Base-by-base conservation (phyloP, 2,329 filamentous ascomycete genomes). In the Stenocarpella maydis region DNA sequence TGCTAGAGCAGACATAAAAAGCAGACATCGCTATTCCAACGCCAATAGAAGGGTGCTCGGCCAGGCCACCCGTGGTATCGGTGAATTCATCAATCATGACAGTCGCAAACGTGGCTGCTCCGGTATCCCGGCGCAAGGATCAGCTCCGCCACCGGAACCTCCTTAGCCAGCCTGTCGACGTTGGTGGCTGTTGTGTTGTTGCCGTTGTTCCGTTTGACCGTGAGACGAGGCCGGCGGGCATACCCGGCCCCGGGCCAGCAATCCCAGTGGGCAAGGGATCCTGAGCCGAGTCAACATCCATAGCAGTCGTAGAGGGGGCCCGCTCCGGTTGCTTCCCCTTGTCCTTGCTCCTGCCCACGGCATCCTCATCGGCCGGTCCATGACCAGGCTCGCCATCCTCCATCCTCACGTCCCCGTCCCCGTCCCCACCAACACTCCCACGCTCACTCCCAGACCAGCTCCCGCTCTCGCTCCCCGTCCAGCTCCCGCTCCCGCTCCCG, bases 41-140 rank as follows among this genome's bases (percentile, higher is more conserved):
- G 49, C 26, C 12, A 28, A 28, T 26, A 31, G 7, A 58, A 26
- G 4, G 21, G 26, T 58, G n/a, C 21, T 26, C 9, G 37, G 4
- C 24, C 19, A 43, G 37, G 54, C 37, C 28, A 21, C 39, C 39
- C 17, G 63, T 69, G 66, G 67, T 47, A 54, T 61, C 79, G 80
- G 67, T 78, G 17, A 55, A 63, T 37, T 69, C 69, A 64, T 67
- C 26, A 69, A 50, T 67, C 69, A 60, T 71, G 37, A 63, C 41
- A 39, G 39, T 21, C 12, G 41, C 37, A 45, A 78, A 14, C 79
- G 76, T 19, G 86, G 83, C 6, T 82, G 70, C 84, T 50, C 14
- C 17, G 24, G 45, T 24, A 79, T 63, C 81, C 79, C 52, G 85
- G 71, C 24, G 82, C 78, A 70, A 81, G 81, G 14, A 83, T 76